phyloP scores from a whole-genome alignment of 2,329 filamentous ascomycete genomes.

The Exserohilum turcica region DNA sequence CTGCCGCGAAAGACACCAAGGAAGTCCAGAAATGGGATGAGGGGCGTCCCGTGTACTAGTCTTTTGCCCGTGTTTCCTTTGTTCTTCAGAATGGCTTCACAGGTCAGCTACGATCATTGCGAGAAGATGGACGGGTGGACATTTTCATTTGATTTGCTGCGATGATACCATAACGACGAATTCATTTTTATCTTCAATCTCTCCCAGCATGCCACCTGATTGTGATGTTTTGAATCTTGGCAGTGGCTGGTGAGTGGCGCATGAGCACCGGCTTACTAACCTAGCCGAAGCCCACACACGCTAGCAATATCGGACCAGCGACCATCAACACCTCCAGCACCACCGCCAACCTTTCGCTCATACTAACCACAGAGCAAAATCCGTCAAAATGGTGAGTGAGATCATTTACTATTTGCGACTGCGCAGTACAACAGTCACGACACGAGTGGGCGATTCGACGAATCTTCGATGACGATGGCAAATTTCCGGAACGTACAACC shows the following conservation, averaged over 20 bases:
- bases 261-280: conserved; percentile 24
- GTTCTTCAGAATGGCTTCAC: conserved; percentile 1
- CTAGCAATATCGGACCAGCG: conserved; percentile 31
- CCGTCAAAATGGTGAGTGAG: conserved; percentile 50
- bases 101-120: not conserved
- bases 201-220: not conserved
- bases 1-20: conserved; percentile 37
- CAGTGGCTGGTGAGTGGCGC: conserved; percentile 25
- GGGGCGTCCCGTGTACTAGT: conserved; percentile 54
- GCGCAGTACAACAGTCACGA: conserved; percentile 27
- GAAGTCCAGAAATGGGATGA: conserved; percentile 54
- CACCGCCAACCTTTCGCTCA: conserved; percentile 43
- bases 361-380: conserved; percentile 45
- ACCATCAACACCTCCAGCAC: conserved; percentile 35
- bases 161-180: conserved; percentile 38
- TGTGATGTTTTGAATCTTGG: not conserved
- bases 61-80: conserved; percentile 2
- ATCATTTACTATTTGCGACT: conserved; percentile 1
- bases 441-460: conserved; percentile 32
- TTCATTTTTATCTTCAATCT: not conserved
- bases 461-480: conserved; percentile 27
- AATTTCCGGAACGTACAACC: conserved; percentile 20
- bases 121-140: not conserved
- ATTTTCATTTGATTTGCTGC: conserved; percentile 15
- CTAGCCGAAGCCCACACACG: conserved; percentile 42